Evolutionary conservation across 805 yeast species (phyloP).

Genomic region (Myxozyma monticola): DNA sequence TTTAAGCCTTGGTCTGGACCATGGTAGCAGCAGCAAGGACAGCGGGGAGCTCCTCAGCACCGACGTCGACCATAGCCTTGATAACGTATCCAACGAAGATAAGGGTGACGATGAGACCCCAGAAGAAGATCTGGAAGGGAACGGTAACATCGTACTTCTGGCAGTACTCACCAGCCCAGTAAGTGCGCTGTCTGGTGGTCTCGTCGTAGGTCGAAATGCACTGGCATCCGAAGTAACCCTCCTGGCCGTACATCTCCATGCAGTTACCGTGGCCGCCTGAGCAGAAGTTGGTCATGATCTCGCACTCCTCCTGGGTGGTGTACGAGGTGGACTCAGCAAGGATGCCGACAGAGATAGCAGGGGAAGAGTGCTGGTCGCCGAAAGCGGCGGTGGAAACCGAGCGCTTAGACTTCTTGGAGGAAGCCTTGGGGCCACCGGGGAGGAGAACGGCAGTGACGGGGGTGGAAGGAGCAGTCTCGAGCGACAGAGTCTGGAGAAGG

Average conservation of each 20-base stretch:
- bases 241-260: conserved; percentile 33
- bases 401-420: conserved; percentile 31
- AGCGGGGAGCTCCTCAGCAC: conserved; percentile 61
- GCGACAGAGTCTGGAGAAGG: conserved; percentile 27
- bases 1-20: conserved; percentile 28
- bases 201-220: conserved; percentile 39
- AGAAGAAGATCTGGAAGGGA: conserved; percentile 66
- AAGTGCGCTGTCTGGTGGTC: conserved; percentile 36
- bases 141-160: conserved; percentile 65
- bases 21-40: conserved; percentile 58
- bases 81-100: conserved; percentile 50
- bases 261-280: conserved; percentile 43
- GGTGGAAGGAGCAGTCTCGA: conserved; percentile 28
- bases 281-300: conserved; percentile 39
- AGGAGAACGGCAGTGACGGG: conserved; percentile 30
- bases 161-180: conserved; percentile 54
- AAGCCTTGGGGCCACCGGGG: conserved; percentile 21
- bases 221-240: conserved; percentile 38
- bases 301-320: conserved; percentile 38
- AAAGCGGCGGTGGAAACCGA: conserved; percentile 19
- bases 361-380: conserved; percentile 30
- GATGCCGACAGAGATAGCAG: conserved; percentile 28
- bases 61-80: conserved; percentile 51
- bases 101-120: conserved; percentile 44
- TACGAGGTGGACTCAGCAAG: conserved; percentile 29